These are phyloP conservation scores for Diaporthe amygdali DNA, from an alignment of 2,329 filamentous ascomycete genomes.

Conservation along the genomic window DNA sequence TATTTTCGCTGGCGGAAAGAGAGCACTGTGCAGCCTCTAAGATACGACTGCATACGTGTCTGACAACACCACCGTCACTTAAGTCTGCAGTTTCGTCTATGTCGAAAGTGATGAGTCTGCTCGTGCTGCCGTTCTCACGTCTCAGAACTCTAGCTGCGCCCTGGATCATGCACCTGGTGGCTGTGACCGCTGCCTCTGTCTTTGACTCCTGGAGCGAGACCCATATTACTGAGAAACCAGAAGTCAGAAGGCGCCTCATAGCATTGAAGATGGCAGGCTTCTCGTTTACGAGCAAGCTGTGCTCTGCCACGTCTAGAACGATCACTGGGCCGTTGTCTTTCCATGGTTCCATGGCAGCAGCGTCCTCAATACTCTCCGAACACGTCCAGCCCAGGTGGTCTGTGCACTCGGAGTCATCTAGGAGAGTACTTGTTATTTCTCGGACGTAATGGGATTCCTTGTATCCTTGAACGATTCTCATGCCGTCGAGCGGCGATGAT, in stretches of 20 bases:
- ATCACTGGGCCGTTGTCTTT: background rate
- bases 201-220: background rate
- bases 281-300: background rate
- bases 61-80: background rate
- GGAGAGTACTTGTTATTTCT: background rate
- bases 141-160: background rate
- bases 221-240: background rate
- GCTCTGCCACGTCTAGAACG: background rate
- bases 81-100: background rate
- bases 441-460: background rate
- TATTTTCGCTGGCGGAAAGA: background rate
- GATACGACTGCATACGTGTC: background rate
- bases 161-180: background rate
- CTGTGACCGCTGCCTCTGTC: background rate
- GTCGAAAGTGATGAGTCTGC: background rate
- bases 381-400: background rate
- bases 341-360: too few relatives aligned
- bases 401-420: background rate
- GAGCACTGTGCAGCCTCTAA: background rate
- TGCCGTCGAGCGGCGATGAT: background rate
- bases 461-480: background rate
- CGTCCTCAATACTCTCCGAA: background rate
- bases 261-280: background rate
- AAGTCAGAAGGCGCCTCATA: background rate
- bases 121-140: background rate